Percentiles rank a stretch among this genome's conserved stretches.
Conservation (phyloP, 352 stramenopile genomes). For the Salisapilia sapeloensis region DNA sequence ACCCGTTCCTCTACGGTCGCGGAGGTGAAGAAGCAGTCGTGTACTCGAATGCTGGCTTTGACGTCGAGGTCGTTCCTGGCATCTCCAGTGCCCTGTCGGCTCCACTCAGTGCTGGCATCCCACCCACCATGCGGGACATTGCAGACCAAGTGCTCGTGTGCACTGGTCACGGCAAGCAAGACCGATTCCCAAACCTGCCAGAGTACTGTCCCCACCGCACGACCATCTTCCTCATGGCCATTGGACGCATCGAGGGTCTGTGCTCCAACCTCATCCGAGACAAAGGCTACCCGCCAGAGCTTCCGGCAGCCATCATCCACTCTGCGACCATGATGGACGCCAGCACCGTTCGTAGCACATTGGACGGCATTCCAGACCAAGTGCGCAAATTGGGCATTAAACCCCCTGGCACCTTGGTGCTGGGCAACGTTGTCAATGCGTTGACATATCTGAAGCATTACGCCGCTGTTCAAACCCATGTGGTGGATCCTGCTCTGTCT, state of each 20-base stretch:
- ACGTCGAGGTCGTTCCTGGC: constrained; percentile 79
- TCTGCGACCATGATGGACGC: constrained; percentile 83
- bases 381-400: constrained; percentile 71
- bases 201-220: constrained; percentile 92
- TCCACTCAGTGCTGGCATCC: constrained; percentile 86
- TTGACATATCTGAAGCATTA: constrained; percentile 55
- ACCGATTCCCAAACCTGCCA: constrained; percentile 84
- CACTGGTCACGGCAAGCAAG: constrained; percentile 89
- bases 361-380: constrained; percentile 82
- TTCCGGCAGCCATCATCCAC: constrained; percentile 88
- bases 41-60: constrained; percentile 57
- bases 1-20: constrained; percentile 94
- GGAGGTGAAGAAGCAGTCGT: constrained; percentile 88
- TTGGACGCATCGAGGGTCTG: constrained; percentile 85
- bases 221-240: constrained; percentile 95
- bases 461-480: constrained; percentile 19
- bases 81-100: constrained; percentile 92
- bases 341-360: constrained; percentile 72
- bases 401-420: constrained; percentile 86
- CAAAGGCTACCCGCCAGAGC: constrained; percentile 78
- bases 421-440: constrained; percentile 85
- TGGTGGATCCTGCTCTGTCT: too few species aligned
- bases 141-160: constrained; percentile 87
- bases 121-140: constrained; percentile 90
- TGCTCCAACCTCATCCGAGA: constrained; percentile 59